Evolutionary conservation across 352 stramenopile species (phyloP).

Genomic region (Globisporangium polare): DNA sequence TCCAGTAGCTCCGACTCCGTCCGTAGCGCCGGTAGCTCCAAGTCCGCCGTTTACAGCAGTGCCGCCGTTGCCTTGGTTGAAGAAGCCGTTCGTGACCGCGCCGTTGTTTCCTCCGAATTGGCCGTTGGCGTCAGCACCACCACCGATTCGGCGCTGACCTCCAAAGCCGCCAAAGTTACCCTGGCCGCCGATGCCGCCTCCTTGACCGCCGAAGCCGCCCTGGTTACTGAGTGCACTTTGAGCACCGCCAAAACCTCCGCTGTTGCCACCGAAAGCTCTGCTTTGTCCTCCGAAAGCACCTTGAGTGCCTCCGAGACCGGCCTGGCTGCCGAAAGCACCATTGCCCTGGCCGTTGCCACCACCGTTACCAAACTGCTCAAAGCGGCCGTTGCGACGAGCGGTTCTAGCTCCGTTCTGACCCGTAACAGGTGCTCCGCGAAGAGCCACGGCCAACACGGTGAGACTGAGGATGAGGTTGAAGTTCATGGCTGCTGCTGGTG

Average conservation of each 20-base stretch:
- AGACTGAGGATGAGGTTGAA: conserved; percentile 2
- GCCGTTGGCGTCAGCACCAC: not conserved
- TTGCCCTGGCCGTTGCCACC: not conserved
- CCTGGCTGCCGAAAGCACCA: not conserved
- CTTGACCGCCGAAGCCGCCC: conserved; percentile 2
- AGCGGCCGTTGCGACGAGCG: not conserved
- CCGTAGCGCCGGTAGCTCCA: not conserved
- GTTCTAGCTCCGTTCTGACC: not conserved
- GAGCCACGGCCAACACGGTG: not conserved
- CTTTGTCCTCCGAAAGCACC: no score
- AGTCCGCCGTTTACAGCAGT: not conserved
- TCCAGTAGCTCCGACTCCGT: not conserved
- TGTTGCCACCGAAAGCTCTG: not conserved
- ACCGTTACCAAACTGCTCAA: conserved; percentile 1
- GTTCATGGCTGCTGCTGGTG: not conserved
- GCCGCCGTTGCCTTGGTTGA: not conserved
- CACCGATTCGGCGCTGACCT: not conserved
- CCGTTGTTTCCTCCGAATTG: not conserved
- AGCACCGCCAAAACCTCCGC: not conserved
- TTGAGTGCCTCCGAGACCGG: not conserved
- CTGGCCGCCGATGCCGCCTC: not conserved
- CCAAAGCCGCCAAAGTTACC: not conserved
- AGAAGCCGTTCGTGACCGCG: conserved; percentile 1
- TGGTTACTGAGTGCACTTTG: not conserved
- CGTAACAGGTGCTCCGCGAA: not conserved